Base-by-base conservation (phyloP, 2,329 filamentous ascomycete species). In the Epichloe gansuensis region DNA sequence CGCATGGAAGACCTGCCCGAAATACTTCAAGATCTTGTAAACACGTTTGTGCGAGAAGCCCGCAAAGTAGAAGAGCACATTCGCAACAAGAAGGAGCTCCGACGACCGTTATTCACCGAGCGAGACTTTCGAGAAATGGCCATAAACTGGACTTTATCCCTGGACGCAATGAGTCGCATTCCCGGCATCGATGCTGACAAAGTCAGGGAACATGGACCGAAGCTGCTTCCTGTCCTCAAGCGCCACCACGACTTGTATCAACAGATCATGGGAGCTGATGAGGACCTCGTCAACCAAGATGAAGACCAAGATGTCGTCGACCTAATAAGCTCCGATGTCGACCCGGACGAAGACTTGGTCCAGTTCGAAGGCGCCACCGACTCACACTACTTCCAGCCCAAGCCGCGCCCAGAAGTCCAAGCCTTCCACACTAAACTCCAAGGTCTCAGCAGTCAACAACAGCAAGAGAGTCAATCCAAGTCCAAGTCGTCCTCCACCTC, bases 111-210 rank as follows among this genome's bases (percentile, higher is more conserved):
- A 0, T 93, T 93, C 63, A 82, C 81, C 0, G 83, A 89, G 55
- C 75, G 74, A 23, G 75, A 88, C 13, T 75, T 90, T 49, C 80
- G 83, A 38, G 78, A 85, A 58, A 91, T 93, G 85, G 83, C 80
- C 12, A 80, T 89, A 48, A 68, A 74, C 37, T 85, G 86, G 73
- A 86, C 86, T 1, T 74, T 71, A 7, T 80, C 73, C 8, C 61
- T 80, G 9, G 75, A 78, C 15, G 71, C 81, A 53, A 86, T 93
- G 81, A 70, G 68, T 35, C 66, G 67, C 8, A 85, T 91, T 48
- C 75, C 75, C 0, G 78, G 76, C 9, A 83, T 91, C 54, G 76
- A 84, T 51, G 57, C 64, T 1, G 78, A 81, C 28, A 84, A 81
- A 62, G 83, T 89, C 25, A 63, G 73, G 45, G 70, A 72, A 2